phyloP scores from a whole-genome alignment of 2,329 filamentous ascomycete genomes.

The Pseudopyricularia cyperi region DNA sequence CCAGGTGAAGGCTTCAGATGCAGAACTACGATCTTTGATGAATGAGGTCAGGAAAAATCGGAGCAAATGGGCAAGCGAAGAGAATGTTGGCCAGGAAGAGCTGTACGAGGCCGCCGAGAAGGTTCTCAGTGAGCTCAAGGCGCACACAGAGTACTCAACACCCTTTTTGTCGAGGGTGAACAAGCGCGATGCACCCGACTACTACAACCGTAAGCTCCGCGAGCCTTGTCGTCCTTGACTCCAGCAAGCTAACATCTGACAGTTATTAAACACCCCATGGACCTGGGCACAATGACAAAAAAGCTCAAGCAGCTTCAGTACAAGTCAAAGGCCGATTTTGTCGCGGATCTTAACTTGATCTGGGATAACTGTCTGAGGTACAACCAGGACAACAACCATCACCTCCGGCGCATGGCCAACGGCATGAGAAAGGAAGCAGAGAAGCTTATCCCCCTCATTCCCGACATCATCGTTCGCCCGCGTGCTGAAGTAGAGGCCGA shows the following conservation, averaged over 20 bases:
- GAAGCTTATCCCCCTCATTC: constrained; percentile 88
- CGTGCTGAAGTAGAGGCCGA: constrained; percentile 90
- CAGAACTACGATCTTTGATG: constrained; percentile 82
- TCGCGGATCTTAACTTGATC: constrained; percentile 83
- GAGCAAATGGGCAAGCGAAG: constrained; percentile 98
- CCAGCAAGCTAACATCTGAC: neutral
- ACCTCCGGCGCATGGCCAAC: constrained; percentile 80
- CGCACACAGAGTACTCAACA: constrained; percentile 94
- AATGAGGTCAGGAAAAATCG: constrained; percentile 96
- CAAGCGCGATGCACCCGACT: constrained; percentile 93
- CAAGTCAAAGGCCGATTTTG: constrained; percentile 88
- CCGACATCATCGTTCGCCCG: constrained; percentile 79
- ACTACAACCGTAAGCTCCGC: constrained; percentile 46
- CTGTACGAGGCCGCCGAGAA: constrained; percentile 95
- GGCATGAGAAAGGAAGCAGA: constrained; percentile 97
- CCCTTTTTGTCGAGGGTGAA: constrained; percentile 90
- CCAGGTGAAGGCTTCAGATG: constrained; percentile 81
- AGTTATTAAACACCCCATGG: constrained; percentile 91
- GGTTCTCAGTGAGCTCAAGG: constrained; percentile 91
- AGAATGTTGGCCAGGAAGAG: constrained; percentile 94
- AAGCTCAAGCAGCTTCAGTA: constrained; percentile 74
- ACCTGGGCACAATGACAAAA: constrained; percentile 95
- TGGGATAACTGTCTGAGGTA: constrained; percentile 97
- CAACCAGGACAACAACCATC: constrained; percentile 80
- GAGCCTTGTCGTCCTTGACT: neutral